Conservation (phyloP, 352 stramenopile genomes). For the Vaucheria bursata region DNA sequence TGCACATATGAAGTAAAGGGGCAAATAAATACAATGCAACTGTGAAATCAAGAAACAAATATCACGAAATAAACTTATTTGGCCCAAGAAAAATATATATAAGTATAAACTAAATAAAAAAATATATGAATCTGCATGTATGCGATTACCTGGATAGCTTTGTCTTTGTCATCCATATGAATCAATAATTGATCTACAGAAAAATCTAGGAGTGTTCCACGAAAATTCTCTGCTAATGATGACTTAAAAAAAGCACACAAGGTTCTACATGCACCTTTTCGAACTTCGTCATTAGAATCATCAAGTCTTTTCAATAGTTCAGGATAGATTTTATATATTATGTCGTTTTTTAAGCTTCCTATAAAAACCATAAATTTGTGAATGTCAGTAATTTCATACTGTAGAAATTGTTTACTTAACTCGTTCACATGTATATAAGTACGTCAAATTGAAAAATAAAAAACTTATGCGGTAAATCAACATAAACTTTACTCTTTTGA, state of each 20-base stretch:
- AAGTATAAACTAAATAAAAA: neutral
- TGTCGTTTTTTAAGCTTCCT: too few species aligned
- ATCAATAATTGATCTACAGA: conserved; percentile 77
- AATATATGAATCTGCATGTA: neutral
- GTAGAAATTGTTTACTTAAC: too few species aligned
- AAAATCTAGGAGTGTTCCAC: conserved; percentile 76
- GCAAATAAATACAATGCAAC: neutral
- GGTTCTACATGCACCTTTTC: conserved; percentile 69
- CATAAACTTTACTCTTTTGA: too few species aligned
- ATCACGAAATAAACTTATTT: neutral
- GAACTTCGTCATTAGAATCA: conserved; percentile 77
- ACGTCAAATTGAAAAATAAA: too few species aligned
- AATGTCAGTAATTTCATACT: too few species aligned
- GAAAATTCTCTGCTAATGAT: conserved; percentile 68
- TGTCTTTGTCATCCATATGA: conserved; percentile 74
- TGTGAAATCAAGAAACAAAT: neutral
- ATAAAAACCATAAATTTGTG: too few species aligned
- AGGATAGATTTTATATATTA: conserved; percentile 74
- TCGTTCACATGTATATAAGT: too few species aligned
- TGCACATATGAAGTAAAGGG: neutral
- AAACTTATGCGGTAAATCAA: too few species aligned
- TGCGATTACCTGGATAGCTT: conserved; percentile 60
- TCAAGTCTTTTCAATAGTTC: conserved; percentile 82
- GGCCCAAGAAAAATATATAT: neutral
- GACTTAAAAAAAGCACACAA: conserved; percentile 69